Evolutionary conservation across 1,284 basidiomycete species (phyloP), one percentile per base, ranked within the genome.

Genomic region (Gomphus sp.): DNA sequence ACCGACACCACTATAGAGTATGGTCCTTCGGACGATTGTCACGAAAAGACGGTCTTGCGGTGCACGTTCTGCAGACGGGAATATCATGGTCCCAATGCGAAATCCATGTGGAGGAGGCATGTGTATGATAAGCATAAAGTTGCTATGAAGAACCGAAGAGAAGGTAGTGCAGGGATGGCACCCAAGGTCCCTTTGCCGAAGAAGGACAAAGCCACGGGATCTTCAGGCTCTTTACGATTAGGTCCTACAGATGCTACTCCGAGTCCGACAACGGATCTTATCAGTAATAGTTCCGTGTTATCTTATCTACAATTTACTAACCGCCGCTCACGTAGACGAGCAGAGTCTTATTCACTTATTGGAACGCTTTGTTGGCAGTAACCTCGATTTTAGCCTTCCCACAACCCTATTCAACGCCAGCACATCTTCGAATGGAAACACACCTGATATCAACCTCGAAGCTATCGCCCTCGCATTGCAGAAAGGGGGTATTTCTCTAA

Each of bases 81-180:
- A 3, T 91, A 91, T 64, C 85, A 87, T 4, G 88, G 88, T 10
- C 85, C 89, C 31, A 91, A 91, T 66, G 89, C 88, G 9, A 90
- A 91, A 70, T 89, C 87, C 64, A 91, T 91, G 88, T 91, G 89
- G 88, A 74, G 89, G 59, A 76, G 88, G 58, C 88, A 91, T 69
- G 87, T 91, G 18, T 89, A 85, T 63, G 88, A 91, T 71, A 91
- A 91, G 66, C 88, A 91, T 69, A 89, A 88, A 70, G 87, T 91
- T 65, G 85, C 87, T 36, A 91, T 91, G 88, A 77, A 87, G 41
- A 91, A 91, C 65, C 77, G 88, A 44, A 80, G 88, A 56, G 88
- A 89, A 63, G 81, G 77, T 52, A 74, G 57, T 50, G 57, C 57
- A 10, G 57, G 57, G 12, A 55, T 47, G 41, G 54, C 54, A 33